Evolutionary conservation across 2,329 filamentous ascomycete species (phyloP).

Genomic region (Aureobasidium zeae): DNA sequence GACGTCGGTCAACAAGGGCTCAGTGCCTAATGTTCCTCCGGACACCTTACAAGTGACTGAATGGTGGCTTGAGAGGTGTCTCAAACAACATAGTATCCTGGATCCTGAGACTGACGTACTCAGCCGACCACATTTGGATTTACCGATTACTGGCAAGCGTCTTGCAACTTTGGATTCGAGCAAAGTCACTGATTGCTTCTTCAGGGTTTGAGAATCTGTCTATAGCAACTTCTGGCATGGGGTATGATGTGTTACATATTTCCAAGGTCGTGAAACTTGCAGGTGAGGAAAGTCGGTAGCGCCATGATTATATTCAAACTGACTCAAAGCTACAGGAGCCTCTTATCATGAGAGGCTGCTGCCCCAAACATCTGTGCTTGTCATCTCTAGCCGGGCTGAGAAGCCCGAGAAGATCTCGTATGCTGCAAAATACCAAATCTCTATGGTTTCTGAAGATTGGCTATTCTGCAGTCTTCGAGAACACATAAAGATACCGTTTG

Average conservation of each 20-base stretch:
- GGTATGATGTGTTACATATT: slow-evolving; percentile 77
- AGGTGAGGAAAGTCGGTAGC: slow-evolving; percentile 36
- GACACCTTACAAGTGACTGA: slow-evolving; percentile 57
- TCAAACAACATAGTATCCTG: slow-evolving; percentile 65
- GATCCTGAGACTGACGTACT: slow-evolving; percentile 61
- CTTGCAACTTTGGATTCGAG: too few relatives aligned
- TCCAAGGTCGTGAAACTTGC: slow-evolving; percentile 66
- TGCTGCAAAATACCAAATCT: slow-evolving; percentile 64
- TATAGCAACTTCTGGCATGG: slow-evolving; percentile 76
- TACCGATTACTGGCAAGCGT: slow-evolving; percentile 18
- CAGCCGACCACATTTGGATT: slow-evolving; percentile 57
- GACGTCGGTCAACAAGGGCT: slow-evolving; percentile 22
- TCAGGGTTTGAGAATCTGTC: slow-evolving; percentile 57
- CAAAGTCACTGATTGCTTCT: background rate
- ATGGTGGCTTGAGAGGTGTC: slow-evolving; percentile 85
- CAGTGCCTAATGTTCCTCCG: slow-evolving; percentile 22
- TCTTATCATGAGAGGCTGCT: slow-evolving; percentile 71
- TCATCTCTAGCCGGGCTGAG: slow-evolving; percentile 46
- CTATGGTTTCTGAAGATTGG: slow-evolving; percentile 75
- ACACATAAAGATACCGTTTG: background rate
- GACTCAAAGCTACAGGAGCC: slow-evolving; percentile 47
- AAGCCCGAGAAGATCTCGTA: slow-evolving; percentile 70
- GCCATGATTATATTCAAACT: background rate
- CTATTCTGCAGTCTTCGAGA: slow-evolving; percentile 40
- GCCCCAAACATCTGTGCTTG: slow-evolving; percentile 60